Conservation (phyloP, 2,329 filamentous ascomycete species). For the Ilyonectria destructans region DNA sequence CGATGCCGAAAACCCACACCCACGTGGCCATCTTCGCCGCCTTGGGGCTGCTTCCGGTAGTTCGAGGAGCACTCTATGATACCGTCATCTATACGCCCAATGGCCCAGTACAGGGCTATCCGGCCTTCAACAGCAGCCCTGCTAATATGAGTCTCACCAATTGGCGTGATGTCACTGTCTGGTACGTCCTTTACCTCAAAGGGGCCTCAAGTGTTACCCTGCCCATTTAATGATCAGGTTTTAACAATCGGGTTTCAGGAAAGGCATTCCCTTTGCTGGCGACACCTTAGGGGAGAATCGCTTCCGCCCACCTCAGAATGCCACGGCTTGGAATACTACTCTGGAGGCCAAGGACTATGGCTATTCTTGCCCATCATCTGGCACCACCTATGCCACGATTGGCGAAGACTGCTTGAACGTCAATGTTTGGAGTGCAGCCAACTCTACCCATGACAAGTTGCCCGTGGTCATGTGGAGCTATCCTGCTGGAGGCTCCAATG, state of each 20-base stretch:
- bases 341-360: conserved; percentile 4
- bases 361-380: background rate
- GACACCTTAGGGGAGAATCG: conserved; percentile 31
- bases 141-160: conserved; percentile 26
- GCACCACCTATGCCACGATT: conserved; percentile 1
- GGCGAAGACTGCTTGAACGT: conserved; percentile 54
- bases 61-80: no score
- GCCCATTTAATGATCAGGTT: no score
- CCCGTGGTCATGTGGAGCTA: conserved; percentile 51
- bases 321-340: conserved; percentile 2
- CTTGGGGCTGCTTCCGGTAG: no score
- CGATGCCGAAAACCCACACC: no score
- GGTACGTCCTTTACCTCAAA: no score
- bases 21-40: no score
- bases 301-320: conserved; percentile 7
- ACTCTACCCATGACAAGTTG: conserved; percentile 44
- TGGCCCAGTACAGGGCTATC: conserved; percentile 21
- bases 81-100: no score
- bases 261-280: conserved; percentile 36
- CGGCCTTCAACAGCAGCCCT: conserved; percentile 20
- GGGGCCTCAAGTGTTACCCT: no score
- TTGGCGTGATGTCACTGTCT: conserved; percentile 29
- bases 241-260: no score
- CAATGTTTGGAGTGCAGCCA: conserved; percentile 53
- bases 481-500: conserved; percentile 22